A percentile compares a stretch with the other conserved stretches of the same genome.
These are phyloP conservation scores for Citrus australasica DNA, from an alignment of 345 rosid species.

Conservation along the genomic window DNA sequence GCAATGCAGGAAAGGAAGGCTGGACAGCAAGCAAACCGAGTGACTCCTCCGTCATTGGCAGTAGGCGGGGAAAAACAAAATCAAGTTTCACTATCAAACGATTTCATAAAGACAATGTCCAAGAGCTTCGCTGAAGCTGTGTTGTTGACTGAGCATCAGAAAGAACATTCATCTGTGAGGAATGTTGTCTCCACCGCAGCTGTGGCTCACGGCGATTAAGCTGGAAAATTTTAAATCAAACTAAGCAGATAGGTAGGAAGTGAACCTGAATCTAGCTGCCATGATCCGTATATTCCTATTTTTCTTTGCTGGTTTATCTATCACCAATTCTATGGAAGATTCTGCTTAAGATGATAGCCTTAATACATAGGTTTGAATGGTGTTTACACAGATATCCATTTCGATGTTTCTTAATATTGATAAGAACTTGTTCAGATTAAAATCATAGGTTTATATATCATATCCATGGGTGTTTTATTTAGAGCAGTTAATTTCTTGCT, in stretches of 20 bases:
- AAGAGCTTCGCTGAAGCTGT: slow-evolving; percentile 61
- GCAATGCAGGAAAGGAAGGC: slow-evolving; percentile 64
- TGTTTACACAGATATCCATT: not conserved
- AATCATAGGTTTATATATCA: not conserved
- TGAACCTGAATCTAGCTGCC: slow-evolving; percentile 1
- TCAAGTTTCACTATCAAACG: slow-evolving; percentile 28
- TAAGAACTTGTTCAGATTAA: no score
- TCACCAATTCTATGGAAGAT: not conserved
- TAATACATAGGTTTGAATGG: not conserved
- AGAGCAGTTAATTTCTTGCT: not conserved
- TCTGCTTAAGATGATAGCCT: slow-evolving; percentile 5
- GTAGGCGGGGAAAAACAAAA: slow-evolving; percentile 17
- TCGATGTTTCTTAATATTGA: slow-evolving; percentile 10
- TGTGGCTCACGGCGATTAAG: slow-evolving; percentile 6
- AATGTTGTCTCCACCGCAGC: slow-evolving; percentile 5
- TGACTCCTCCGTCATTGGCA: slow-evolving; percentile 18
- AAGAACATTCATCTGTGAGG: not conserved
- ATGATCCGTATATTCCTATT: not conserved
- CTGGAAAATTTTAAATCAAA: not conserved
- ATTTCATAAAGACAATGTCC: slow-evolving; percentile 43
- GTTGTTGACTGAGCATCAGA: slow-evolving; percentile 25
- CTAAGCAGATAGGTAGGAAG: not conserved
- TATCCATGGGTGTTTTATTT: not conserved
- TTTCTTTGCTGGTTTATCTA: not conserved
- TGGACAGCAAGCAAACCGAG: slow-evolving; percentile 33